Evolutionary conservation across 2,329 filamentous ascomycete species (phyloP).

Genomic region (Colletotrichum higginsianum): DNA sequence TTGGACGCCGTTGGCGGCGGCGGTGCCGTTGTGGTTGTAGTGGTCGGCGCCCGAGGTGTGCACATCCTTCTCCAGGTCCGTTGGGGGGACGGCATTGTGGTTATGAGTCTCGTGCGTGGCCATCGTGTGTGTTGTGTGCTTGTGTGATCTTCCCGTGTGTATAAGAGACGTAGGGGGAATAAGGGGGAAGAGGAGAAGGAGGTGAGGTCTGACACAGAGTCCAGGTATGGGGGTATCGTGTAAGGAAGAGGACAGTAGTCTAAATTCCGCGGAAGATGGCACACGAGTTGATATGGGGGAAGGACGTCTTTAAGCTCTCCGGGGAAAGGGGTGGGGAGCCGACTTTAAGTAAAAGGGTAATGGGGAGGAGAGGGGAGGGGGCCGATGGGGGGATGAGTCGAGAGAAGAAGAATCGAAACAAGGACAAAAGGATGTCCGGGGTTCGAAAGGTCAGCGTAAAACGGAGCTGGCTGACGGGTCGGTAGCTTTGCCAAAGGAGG

Average conservation of each 20-base stretch:
- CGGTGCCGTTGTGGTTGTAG: background rate
- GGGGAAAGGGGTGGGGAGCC: slow-evolving; percentile 29
- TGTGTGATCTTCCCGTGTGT: slow-evolving; percentile 22
- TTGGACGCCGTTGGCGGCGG: slow-evolving; percentile 26
- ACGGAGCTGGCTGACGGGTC: slow-evolving; percentile 32
- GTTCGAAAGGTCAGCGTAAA: slow-evolving; percentile 33
- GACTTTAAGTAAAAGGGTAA: slow-evolving; percentile 37
- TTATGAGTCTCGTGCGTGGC: slow-evolving; percentile 32
- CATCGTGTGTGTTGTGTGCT: slow-evolving; percentile 17
- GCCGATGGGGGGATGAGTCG: background rate
- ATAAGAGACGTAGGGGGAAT: slow-evolving; percentile 10
- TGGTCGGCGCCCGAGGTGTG: slow-evolving; percentile 38
- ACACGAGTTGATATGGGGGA: slow-evolving; percentile 21
- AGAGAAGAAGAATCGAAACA: slow-evolving; percentile 27
- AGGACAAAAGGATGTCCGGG: slow-evolving; percentile 31
- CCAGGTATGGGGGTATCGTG: slow-evolving; percentile 15
- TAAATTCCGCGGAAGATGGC: slow-evolving; percentile 29
- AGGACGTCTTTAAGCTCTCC: background rate
- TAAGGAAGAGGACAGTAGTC: slow-evolving; percentile 19
- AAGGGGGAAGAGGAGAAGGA: background rate
- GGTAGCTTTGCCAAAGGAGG: slow-evolving; percentile 23
- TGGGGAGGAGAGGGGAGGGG: background rate
- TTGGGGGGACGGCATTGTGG: slow-evolving; percentile 27
- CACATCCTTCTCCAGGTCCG: slow-evolving; percentile 41
- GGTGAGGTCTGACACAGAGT: background rate